Base-by-base conservation (phyloP, 345 rosid species). In the Odontarrhena argentea region DNA sequence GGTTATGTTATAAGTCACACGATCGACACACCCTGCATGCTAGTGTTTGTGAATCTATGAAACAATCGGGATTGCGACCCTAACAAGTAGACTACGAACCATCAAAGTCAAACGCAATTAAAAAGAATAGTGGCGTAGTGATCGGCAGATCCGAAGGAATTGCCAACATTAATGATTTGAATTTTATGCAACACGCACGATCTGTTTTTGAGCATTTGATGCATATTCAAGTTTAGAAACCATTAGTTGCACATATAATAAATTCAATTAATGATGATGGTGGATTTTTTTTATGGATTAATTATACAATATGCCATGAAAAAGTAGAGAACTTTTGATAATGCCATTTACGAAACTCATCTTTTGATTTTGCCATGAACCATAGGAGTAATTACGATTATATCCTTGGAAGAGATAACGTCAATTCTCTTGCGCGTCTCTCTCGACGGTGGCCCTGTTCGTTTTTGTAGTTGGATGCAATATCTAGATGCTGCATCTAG, bases 111-210 rank as follows among this genome's bases (percentile, higher is more conserved):
- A 69, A 18, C 12, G 11, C 7, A 49, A 69, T 30, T 18, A 41
- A 52, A 36, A 46, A 25, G 48, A 53, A 18, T 18, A 32, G 5
- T 49, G 18, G 74, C 62, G 68, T 36, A 53, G 7, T 55, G 55
- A 62, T 62, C 55, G 68, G 55, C 68, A 53, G 42, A 70, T 70
- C 55, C 63, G 63, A 70, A 45, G 68, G 40, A 61, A 26, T 54
- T 45, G 57, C 28, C 63, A 55, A 45, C 36, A 45, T 62, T 62
- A 54, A 46, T 62, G 22, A 40, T 22, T 18, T 70, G 41, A 37
- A 53, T 53, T 35, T 24, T 7, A 34, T 62, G 69, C 48, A 70
- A 45, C 63, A 28, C 8, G 28, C 63, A 55, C 63, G 49, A 71
- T 71, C 63, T 63, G 28, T 37, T 63, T 45, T 28, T 24, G 41